phyloP scores from a whole-genome alignment of 345 rosid species.

The Stellera chamaejasme region DNA sequence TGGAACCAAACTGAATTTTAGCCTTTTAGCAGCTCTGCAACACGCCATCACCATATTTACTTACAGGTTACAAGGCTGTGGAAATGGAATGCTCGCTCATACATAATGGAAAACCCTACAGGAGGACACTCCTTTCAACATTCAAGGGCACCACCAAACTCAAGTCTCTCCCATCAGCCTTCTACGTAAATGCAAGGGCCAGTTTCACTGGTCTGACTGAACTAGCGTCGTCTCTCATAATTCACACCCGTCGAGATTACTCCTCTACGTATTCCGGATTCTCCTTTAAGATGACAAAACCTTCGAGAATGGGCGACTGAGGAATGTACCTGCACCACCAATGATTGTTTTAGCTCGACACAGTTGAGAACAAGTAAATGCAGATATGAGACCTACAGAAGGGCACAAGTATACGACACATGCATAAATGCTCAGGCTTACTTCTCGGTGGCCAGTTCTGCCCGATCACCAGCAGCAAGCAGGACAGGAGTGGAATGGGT shows the following conservation, averaged over 20 bases:
- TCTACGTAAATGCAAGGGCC: too few relatives aligned
- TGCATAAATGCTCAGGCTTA: slow-evolving; percentile 19
- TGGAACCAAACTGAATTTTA: too few relatives aligned
- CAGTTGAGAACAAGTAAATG: background rate
- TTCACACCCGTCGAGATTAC: background rate
- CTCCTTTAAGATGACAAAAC: slow-evolving; percentile 75
- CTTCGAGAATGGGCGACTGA: slow-evolving; percentile 85
- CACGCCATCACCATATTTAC: too few relatives aligned
- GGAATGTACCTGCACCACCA: slow-evolving; percentile 62
- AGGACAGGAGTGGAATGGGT: slow-evolving; percentile 95
- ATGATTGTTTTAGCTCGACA: background rate
- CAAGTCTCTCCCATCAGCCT: too few relatives aligned
- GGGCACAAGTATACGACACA: background rate
- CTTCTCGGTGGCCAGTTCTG: slow-evolving; percentile 95
- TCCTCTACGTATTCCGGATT: slow-evolving; percentile 81
- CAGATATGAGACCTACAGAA: background rate
- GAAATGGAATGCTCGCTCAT: too few relatives aligned
- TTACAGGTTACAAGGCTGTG: too few relatives aligned
- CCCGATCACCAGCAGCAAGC: slow-evolving; percentile 90
- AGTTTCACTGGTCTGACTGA: too few relatives aligned
- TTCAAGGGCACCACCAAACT: too few relatives aligned
- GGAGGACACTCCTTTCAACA: too few relatives aligned
- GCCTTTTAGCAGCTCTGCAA: too few relatives aligned
- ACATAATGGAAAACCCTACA: too few relatives aligned
- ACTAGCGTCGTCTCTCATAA: too few relatives aligned